A percentile compares a stretch with the other conserved stretches of the same genome.
Conservation (phyloP, 2,329 filamentous ascomycete species). For the Metarhizium brunneum region DNA sequence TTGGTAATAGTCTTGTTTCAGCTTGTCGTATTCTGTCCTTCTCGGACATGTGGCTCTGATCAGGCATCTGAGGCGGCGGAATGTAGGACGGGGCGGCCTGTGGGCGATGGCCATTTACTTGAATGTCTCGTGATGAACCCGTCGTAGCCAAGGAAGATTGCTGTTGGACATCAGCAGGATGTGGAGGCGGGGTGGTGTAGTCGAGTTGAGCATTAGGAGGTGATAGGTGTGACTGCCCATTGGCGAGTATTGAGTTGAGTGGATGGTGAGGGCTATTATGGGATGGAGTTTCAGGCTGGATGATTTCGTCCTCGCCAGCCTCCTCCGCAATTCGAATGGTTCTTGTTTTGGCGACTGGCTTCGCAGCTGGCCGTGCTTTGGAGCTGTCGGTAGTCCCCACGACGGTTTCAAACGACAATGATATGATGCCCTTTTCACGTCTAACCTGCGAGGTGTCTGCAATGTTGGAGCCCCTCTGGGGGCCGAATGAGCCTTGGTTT, state of each 20-base stretch:
- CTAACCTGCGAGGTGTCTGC: slow-evolving; percentile 80
- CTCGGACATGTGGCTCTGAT: slow-evolving; percentile 60
- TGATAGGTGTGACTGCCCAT: slow-evolving; percentile 6
- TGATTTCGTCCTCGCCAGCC: slow-evolving; percentile 22
- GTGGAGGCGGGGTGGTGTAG: slow-evolving; percentile 7
- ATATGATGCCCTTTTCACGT: slow-evolving; percentile 86
- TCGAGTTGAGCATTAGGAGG: slow-evolving; percentile 25
- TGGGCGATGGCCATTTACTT: slow-evolving; percentile 11
- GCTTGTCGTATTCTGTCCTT: slow-evolving; percentile 73
- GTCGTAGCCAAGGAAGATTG: neutral
- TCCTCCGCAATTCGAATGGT: slow-evolving; percentile 21
- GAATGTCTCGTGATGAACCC: slow-evolving; percentile 3
- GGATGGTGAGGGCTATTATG: slow-evolving; percentile 3
- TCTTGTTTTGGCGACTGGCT: slow-evolving; percentile 19
- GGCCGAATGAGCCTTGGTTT: slow-evolving; percentile 17
- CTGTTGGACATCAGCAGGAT: slow-evolving; percentile 8
- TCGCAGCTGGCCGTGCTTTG: slow-evolving; percentile 16
- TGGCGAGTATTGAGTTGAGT: slow-evolving; percentile 15
- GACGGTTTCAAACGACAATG: slow-evolving; percentile 75
- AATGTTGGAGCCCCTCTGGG: slow-evolving; percentile 48
- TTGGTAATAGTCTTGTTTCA: slow-evolving; percentile 73
- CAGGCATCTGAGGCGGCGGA: slow-evolving; percentile 49
- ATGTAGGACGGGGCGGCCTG: slow-evolving; percentile 37
- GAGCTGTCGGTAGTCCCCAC: slow-evolving; percentile 78
- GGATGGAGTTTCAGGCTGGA: slow-evolving; percentile 11